Evolutionary conservation across 768 basidiomycete species (phyloP), one percentile per base, ranked within the genome.

Genomic region (Amylocystis lapponica): DNA sequence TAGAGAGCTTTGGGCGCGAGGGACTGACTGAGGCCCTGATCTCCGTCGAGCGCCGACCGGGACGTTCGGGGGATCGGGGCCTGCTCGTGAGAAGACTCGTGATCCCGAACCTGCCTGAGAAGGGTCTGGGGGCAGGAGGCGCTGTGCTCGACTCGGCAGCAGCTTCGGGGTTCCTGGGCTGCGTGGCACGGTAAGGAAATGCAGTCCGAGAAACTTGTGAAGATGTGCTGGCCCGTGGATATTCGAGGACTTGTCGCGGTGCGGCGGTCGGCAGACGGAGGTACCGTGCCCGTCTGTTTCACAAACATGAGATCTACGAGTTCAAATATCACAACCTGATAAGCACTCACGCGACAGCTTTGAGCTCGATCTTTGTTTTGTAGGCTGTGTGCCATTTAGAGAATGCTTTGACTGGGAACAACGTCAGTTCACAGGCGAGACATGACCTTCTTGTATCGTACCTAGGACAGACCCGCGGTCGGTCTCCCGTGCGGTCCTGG

Each of bases 271-370:
- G 85, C 27, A 91, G 69, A 46, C 83, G 81, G 48, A 91, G 74
- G 64, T 87, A 85, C 54, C 87, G 76, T 30, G 89, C 88, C 20
- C 88, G 87, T 46, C 88, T 91, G 42, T 16, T 12, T 21, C 7
- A 9, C 27, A 3, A 45, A 53, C 16, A 39, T 46, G 56, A 54
- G 48, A 57, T 29, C 32, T 45, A 35, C 36, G 43, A 25, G 26
- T 35, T 35, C 27, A 30, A 36, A n/a, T 43, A 50, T 14, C 48
- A 23, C 36, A 41, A 34, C 26, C 50, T 17, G 22, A 17, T 10
- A 35, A 29, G 41, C 39, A 79, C 87, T 70, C 60, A 92, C 89
- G 85, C 86, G 36, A 89, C 81, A 39, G 89, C 86, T 60, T 86
- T 88, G 31, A 83, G 71, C 30, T 83, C 81, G 31, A 81, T 71